A percentile compares a stretch with the other conserved stretches of the same genome.
Conservation (phyloP, 78 protist species). For the Dictyostelium brefeldianum region DNA sequence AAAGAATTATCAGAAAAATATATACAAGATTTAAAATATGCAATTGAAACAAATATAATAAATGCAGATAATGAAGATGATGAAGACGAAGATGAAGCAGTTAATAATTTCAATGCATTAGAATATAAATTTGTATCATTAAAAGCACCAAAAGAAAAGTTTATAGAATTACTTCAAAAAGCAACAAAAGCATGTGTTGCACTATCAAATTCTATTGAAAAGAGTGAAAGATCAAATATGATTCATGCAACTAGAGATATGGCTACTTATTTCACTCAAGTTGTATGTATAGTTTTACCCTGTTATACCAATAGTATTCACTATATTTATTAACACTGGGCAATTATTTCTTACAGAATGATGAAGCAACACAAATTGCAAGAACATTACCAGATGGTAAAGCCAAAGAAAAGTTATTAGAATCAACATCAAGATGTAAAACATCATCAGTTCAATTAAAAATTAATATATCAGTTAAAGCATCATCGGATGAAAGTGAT, state of each 20-base stretch:
- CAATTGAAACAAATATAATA: slow-evolving; percentile 16
- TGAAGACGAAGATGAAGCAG: slow-evolving; percentile 31
- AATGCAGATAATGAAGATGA: slow-evolving; percentile 16
- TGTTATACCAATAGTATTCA: too few relatives aligned
- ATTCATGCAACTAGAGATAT: slow-evolving; percentile 24
- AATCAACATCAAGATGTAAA: slow-evolving; percentile 32
- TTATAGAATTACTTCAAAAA: slow-evolving; percentile 32
- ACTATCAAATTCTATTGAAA: slow-evolving; percentile 8
- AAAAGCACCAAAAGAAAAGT: slow-evolving; percentile 39
- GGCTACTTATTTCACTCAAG: slow-evolving; percentile 5
- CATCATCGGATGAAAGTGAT: slow-evolving; percentile 33
- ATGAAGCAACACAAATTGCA: slow-evolving; percentile 22
- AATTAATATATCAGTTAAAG: slow-evolving; percentile 61
- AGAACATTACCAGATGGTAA: slow-evolving; percentile 67
- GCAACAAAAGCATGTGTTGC: background rate
- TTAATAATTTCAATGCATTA: slow-evolving; percentile 15
- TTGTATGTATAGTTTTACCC: background rate
- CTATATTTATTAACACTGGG: too few relatives aligned
- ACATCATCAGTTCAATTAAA: slow-evolving; percentile 52
- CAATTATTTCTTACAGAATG: background rate
- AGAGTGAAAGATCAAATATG: slow-evolving; percentile 32
- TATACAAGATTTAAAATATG: slow-evolving; percentile 14
- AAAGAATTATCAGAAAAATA: slow-evolving; percentile 22
- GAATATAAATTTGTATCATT: slow-evolving; percentile 9
- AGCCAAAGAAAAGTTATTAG: slow-evolving; percentile 52